Percentiles rank a stretch among this genome's conserved stretches.
Evolutionary conservation across 2,329 filamentous ascomycete genomes (phyloP).

Genomic region (Ustulina deusta): DNA sequence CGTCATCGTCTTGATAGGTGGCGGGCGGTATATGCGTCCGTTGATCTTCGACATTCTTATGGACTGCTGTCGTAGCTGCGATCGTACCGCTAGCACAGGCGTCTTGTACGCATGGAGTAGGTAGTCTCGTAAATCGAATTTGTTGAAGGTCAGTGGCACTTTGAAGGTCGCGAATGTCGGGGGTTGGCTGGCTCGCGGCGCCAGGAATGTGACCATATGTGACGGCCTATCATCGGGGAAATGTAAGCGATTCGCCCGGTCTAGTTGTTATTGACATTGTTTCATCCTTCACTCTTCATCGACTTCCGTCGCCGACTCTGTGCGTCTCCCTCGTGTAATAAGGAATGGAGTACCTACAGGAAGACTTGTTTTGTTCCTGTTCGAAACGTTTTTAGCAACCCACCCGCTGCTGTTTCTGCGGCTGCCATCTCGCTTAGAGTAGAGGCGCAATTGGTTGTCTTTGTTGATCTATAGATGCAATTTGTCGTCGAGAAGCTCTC

Average conservation of each 20-base stretch:
- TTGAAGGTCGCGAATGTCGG: slow-evolving; percentile 89
- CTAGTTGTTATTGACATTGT: background rate
- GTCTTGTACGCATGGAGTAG: slow-evolving; percentile 88
- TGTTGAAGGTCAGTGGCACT: slow-evolving; percentile 92
- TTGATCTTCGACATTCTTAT: slow-evolving; percentile 59
- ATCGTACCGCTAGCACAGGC: slow-evolving; percentile 77
- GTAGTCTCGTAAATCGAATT: slow-evolving; percentile 96
- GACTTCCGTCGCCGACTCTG: background rate
- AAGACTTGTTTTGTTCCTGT: slow-evolving; percentile 50
- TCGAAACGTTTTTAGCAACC: slow-evolving; percentile 42
- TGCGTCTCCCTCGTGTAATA: background rate
- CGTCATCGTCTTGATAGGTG: slow-evolving; percentile 90
- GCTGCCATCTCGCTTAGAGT: slow-evolving; percentile 30
- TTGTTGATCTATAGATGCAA: slow-evolving; percentile 4
- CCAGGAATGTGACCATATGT: slow-evolving; percentile 83
- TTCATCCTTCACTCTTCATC: background rate
- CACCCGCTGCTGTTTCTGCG: slow-evolving; percentile 27
- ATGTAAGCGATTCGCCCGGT: slow-evolving; percentile 7
- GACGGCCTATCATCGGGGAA: slow-evolving; percentile 70
- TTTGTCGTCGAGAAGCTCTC: slow-evolving; percentile 9
- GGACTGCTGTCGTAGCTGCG: slow-evolving; percentile 79
- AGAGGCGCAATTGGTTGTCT: slow-evolving; percentile 7
- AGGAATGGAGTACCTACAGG: slow-evolving; percentile 44
- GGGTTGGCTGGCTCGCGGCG: slow-evolving; percentile 72
- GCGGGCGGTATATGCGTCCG: slow-evolving; percentile 75